Base-by-base conservation (phyloP, 2,329 filamentous ascomycete genomes). In the Epichloe typhina region DNA sequence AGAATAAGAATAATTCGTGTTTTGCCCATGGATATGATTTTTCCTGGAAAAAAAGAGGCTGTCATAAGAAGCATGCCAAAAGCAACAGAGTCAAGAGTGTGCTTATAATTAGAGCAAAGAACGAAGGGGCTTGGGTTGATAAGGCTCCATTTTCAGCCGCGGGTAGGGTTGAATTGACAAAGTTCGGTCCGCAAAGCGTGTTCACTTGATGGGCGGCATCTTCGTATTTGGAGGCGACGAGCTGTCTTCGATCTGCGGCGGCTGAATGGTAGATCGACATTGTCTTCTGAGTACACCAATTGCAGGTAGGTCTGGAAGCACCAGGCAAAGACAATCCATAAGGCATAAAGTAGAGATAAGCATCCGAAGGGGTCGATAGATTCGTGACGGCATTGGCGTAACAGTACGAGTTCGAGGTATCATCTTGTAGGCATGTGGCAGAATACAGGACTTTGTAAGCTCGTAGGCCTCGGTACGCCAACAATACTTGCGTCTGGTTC, bases 301-400 rank as follows among this genome's bases (percentile, higher is more conserved):
- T 83, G 70, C 93, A 98, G 1, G 76, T 80, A 1, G 89, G 87
- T n/a, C 74, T 72, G 26, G 82, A 79, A 21, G 76, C 76, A 13
- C 72, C 73, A 0, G 87, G 86, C 12, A 96, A 70, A 0, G 73
- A 66, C 40, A 82, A 75, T 53, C 93, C 93, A 50, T 95, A 75
- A 0, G 90, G 87, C 3, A 97, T 72, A 60, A 85, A 91, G 69
- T 96, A 98, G 37, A 93, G 76, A 61, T 90, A 91, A 36, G 80
- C 77, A 63, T 93, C 84, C 35, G 81, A 79, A 0, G 85, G 73
- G 8, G 79, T 83, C 21, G 79, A 77, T 5, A 71, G 64, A 67
- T 95, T 95, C 46, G 86, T 88, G 53, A 90, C 81, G 47, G 91
- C 88, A 58, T 87, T 84, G 57, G 86, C 86, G 65, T 88, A 96